Percentiles rank a stretch among this genome's conserved stretches.
Conservation (phyloP, 139 green algal genomes). For the Chlorella ohadii region DNA sequence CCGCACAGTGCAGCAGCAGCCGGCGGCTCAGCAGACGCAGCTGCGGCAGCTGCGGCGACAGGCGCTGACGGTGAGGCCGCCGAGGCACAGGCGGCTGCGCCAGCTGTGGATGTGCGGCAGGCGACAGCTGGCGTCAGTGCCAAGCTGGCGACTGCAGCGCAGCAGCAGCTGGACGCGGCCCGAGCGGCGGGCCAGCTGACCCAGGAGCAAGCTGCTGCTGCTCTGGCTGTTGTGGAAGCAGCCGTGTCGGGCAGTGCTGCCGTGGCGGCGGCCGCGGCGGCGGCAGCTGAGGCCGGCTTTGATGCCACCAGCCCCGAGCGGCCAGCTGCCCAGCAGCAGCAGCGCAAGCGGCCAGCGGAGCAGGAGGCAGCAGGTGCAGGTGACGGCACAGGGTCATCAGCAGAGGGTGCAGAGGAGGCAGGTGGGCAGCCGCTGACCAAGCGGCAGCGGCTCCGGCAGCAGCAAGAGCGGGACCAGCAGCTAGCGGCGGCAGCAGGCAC, state of each 20-base stretch:
- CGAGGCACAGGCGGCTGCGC: background rate
- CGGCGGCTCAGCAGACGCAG: background rate
- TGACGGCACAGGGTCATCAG: background rate
- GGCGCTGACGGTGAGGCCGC: too few species aligned
- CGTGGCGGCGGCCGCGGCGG: slow-evolving; percentile 9
- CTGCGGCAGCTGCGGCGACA: background rate
- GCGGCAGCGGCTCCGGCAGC: background rate
- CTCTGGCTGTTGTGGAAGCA: slow-evolving; percentile 9
- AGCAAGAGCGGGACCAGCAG: background rate
- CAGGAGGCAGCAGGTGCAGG: background rate
- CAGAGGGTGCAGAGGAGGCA: background rate
- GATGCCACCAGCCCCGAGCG: background rate
- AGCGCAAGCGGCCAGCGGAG: background rate
- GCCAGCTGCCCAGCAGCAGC: background rate
- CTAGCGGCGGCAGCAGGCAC: background rate
- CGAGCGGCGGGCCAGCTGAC: slow-evolving; percentile 1
- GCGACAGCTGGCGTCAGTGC: background rate
- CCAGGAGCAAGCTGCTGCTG: slow-evolving; percentile 3
- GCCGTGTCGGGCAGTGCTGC: slow-evolving; percentile 15
- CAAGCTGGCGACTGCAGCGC: slow-evolving; percentile 6
- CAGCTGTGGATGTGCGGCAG: background rate
- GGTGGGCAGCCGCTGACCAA: background rate
- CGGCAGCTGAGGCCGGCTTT: background rate
- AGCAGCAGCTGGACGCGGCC: slow-evolving; percentile 12
- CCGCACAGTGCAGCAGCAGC: background rate